Base-by-base conservation (phyloP, 768 basidiomycete genomes). In the Agrocybe praecox region DNA sequence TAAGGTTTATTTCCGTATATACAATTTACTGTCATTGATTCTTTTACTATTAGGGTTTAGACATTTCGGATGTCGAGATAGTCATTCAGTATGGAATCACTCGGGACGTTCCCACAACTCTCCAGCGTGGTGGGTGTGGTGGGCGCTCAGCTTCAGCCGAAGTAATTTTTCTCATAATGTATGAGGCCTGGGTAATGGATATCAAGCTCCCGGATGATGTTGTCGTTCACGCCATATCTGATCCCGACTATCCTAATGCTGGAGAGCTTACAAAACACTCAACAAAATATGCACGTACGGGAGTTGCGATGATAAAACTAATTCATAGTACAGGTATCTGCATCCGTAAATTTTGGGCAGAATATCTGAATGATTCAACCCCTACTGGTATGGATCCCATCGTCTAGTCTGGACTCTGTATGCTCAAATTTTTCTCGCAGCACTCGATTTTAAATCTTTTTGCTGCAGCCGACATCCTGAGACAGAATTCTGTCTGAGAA, bases 321-420 rank as follows among this genome's bases (percentile, higher is more conserved):
- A 29, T 29, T 29, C 26, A 29, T 4, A 5, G 5, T 29, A 47
- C 17, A 2, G 21, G 1, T 2, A 29, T 17, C 11, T 65, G 63
- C 29, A 10, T 60, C 2, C 49, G 54, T 9, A 14, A 22, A 6
- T 56, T 44, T 15, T 65, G 51, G 36, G 61, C 63, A 5, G 15
- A 54, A 0, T 65, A 65, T 43, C 63, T 65, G 7, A 46, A 55
- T 34, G 60, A 64, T 54, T 14, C 24, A 15, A 29, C 55, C 17
- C 46, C 15, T 1, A 24, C n/a, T 46, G 59, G 59, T 58, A 49
- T 12, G 44, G 5, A 40, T 6, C 5, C 5, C 6, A 14, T 6
- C 5, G n/a, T 40, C 6, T 55, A 9, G 7, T 21, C 48, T 44
- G n/a, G 5, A 9, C 18, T 17, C 12, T 19, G 33, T n/a, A 32